These are phyloP conservation scores for Sporothrix euskadiensis DNA, from an alignment of 2,329 filamentous ascomycete genomes.

Conservation along the genomic window DNA sequence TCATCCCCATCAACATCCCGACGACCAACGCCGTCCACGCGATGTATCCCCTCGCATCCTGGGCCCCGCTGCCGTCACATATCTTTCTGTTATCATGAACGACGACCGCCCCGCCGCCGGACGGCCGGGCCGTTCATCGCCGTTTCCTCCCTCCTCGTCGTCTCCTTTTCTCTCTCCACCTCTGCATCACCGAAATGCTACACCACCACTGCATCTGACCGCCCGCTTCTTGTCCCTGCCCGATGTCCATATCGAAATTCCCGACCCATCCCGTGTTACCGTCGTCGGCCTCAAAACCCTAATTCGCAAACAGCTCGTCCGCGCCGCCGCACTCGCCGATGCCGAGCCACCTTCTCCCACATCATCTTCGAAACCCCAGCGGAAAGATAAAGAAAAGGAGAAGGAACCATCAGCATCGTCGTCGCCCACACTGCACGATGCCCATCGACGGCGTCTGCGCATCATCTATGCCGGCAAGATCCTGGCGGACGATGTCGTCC, in stretches of 20 bases:
- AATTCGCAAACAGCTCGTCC: slow-evolving; percentile 67
- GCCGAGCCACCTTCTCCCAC: slow-evolving; percentile 51
- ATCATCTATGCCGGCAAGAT: slow-evolving; percentile 90
- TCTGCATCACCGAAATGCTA: background rate
- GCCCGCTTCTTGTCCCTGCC: slow-evolving; percentile 88
- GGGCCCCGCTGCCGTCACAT: background rate
- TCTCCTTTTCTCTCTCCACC: slow-evolving; percentile 6
- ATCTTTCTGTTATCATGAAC: background rate
- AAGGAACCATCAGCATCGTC: slow-evolving; percentile 1
- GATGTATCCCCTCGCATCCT: background rate
- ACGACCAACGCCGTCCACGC: background rate
- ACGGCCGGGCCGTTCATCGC: slow-evolving; percentile 12
- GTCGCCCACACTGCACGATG: slow-evolving; percentile 26
- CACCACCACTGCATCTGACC: slow-evolving; percentile 66
- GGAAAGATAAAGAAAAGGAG: slow-evolving; percentile 1
- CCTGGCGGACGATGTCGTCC: slow-evolving; percentile 69
- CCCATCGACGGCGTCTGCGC: slow-evolving; percentile 68
- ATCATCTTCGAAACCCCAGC: background rate
- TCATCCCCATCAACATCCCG: background rate
- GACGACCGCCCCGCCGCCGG: slow-evolving; percentile 10
- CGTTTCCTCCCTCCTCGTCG: background rate
- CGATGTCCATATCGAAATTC: slow-evolving; percentile 77
- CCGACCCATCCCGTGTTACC: slow-evolving; percentile 66
- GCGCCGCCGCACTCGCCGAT: slow-evolving; percentile 38
- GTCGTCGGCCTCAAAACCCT: slow-evolving; percentile 77